Base-by-base conservation (phyloP, 352 stramenopile genomes). In the Phytophthora idaei region DNA sequence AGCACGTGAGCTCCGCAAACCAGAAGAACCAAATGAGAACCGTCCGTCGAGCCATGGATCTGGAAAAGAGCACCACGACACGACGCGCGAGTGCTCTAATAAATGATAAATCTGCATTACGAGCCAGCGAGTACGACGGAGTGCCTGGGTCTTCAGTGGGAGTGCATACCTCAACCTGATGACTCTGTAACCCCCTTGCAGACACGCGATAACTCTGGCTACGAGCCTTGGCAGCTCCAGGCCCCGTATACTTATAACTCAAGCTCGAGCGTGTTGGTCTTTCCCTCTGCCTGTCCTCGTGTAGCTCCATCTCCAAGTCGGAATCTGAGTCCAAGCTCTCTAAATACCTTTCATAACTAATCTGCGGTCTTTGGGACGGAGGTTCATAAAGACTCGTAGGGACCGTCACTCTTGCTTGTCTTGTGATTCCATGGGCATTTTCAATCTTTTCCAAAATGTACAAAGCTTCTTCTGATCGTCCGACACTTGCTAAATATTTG, bases 401-500 rank as follows among this genome's bases (percentile, higher is more conserved):
- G 14, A 91, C 69, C 0, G 80, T 80, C 37, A 89, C 66, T 53
- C 79, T 74, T 3, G 71, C 77, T 52, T 87, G 74, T 17, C 81
- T 69, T 42, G 75, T 65, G 45, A 92, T 85, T 7, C 83, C 85
- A 56, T 92, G 84, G 0, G 76, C 73, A 8, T 50, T 65, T 57
- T 94, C 85, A 60, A 94, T 89, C 37, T 66, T 69, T 21, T 82
- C 69, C 10, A 94, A 44, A 10, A 89, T 58, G 5, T 34, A 51
- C 27, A 91, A 67, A 41, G 85, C 85, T 61, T 89, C 74, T n/a
- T 89, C 76, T 21, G 76, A 51, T 1, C 82, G 81, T 4, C 85
- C 85, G 0, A 86, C 77, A 55, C 76, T 85, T 5, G 79, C 85
- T 15, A 94, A 68, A 57, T 87, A 94, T 57, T 87, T 88, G 21